These are phyloP conservation scores for Funneliformis caledonium DNA, from an alignment of 371 early-diverging fungal species.

Conservation along the genomic window DNA sequence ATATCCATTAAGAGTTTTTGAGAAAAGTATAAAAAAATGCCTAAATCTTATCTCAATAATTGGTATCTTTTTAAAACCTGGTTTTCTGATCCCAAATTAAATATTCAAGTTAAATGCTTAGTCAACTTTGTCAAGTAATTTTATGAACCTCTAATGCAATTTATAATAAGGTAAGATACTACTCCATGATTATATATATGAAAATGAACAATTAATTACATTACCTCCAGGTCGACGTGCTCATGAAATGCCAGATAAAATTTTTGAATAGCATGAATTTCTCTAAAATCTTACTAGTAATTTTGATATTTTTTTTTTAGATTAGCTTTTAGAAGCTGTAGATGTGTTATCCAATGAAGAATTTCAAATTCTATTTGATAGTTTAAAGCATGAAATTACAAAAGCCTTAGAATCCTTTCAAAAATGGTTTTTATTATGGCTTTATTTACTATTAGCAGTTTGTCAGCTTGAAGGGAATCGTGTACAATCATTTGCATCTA, in stretches of 20 bases:
- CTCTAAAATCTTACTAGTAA: too few relatives aligned
- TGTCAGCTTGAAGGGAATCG: too few relatives aligned
- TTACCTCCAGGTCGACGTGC: neutral
- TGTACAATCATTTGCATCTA: too few relatives aligned
- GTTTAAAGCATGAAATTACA: neutral
- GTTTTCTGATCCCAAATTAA: too few relatives aligned
- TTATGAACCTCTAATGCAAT: neutral
- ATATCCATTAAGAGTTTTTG: too few relatives aligned
- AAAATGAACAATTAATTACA: neutral
- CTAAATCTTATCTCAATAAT: too few relatives aligned
- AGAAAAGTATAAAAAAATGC: too few relatives aligned
- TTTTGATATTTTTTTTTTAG: too few relatives aligned
- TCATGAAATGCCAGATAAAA: slow-evolving; percentile 26
- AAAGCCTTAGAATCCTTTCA: slow-evolving; percentile 5
- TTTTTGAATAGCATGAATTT: neutral
- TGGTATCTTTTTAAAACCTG: too few relatives aligned
- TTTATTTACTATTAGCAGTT: slow-evolving; percentile 20
- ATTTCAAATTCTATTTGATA: neutral
- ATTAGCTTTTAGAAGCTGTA: neutral
- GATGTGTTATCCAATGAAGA: neutral
- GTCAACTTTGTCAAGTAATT: neutral
- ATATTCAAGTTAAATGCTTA: too few relatives aligned
- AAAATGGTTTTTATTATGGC: slow-evolving; percentile 4
- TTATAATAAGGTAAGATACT: neutral
- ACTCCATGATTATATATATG: neutral